Evolutionary conservation across 148 eudicot species (phyloP), one percentile per base, ranked within the genome.

Genomic region (Selenicereus undatus): DNA sequence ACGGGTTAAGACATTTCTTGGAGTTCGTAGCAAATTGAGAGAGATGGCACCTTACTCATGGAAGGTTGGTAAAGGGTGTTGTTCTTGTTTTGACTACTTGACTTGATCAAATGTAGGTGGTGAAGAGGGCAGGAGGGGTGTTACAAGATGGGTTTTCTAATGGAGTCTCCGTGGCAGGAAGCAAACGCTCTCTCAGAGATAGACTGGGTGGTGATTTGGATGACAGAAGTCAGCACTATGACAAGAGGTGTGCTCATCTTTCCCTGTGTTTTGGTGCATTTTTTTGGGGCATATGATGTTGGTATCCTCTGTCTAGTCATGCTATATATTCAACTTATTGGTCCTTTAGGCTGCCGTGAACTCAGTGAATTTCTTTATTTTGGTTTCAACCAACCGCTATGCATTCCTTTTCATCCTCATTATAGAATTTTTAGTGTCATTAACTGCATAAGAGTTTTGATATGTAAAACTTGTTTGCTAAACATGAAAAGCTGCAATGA

Each of bases 141-240:
- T 65, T 83, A 52, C 87, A 86, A 81, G 82, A 81, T 74, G 82
- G 84, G 12, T 81, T 80, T 80, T 56, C 84, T 17, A 85, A 85
- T 82, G 79, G 81, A 30, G 71, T 51, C 45, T 80, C 84, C 30
- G 79, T 77, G 24, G 82, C 71, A n/a, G 94, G 98, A 80, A 85
- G 87, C 62, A 95, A 93, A 77, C 89, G 93, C 35, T 88, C 96
- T 1, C 73, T 95, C 79, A 86, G 86, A 81, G 98, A 95, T 84
- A 91, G 98, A 83, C 81, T 71, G 12, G 96, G 89, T 82, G 82
- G 80, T 58, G 51, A 60, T 58, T 78, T 76, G 22, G 80, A 75
- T 17, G 79, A 82, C 74, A 64, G 88, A 70, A 58, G 71, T 76
- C 84, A 81, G 1, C 71, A 64, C 16, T 77, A 75, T 80, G 78